Base-by-base conservation (phyloP, 78 protist species). In the Pelomyxa schiedti region DNA sequence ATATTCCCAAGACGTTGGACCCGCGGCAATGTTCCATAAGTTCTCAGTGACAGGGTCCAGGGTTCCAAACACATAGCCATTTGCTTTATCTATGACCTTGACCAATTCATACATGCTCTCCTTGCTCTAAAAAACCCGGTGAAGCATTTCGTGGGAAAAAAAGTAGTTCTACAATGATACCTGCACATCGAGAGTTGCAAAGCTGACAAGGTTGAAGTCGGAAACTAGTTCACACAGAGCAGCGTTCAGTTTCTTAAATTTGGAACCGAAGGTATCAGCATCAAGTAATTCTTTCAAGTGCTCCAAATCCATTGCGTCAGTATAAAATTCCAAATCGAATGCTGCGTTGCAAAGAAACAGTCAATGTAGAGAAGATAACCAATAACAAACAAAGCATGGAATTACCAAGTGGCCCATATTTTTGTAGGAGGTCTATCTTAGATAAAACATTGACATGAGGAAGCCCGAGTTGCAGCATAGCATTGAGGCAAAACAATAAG, bases 401-500 rank as follows among this genome's bases (percentile, higher is more conserved):
- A 67, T 29, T 16, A 73, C 80, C 79, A 42, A 42, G 67, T 28
- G 8, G 5, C 16, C 88, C 96, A 43, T 76, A 79, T 0, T 2
- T 32, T 63, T 88, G 86, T 3, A 96, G 16, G 9, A 96, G 66
- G 64, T 97, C 99, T 32, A 94, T 74, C 70, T 97, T 97, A 6
- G 98, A 90, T 8, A 97, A 79, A 26, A 97, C 84, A 72, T 96
- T 97, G 9, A 97, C 80, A 71, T 95, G 98, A 0, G 98, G 99
- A 22, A 95, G 72, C 35, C 84, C 94, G 26, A 96, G 42, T 76
- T 90, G 83, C 29, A 75, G 47, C 89, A 85, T 85, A 3, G 90
- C 43, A 5, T 85, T 42, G 0, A 97, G 84, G 9, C 94, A 86
- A 36, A 95, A 70, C 39, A 97, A 52, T 26, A 93, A 43, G 4